Evolutionary conservation across 2,329 filamentous ascomycete species (phyloP).

Genomic region (Tolypocladium album): DNA sequence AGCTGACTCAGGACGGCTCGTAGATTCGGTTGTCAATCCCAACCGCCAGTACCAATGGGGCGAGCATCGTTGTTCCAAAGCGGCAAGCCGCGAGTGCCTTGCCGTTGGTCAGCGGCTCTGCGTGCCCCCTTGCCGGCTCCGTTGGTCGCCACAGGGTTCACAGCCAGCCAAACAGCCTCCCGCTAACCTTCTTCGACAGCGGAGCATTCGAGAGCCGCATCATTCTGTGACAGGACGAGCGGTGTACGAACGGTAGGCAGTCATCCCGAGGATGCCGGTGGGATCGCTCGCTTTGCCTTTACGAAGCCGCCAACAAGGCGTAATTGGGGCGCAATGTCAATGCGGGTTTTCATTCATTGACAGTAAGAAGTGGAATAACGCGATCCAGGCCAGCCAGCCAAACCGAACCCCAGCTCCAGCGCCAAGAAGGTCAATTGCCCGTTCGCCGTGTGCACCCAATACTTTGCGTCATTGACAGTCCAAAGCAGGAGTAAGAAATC

Average conservation of each 20-base stretch:
- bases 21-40: not conserved
- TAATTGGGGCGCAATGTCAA: not conserved
- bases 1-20: not conserved
- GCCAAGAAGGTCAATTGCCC: not conserved
- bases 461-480: not conserved
- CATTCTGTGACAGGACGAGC: not conserved
- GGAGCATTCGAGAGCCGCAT: not conserved
- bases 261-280: not conserved
- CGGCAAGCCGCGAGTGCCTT: not conserved
- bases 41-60: not conserved
- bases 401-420: not conserved
- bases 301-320: not conserved
- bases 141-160: not conserved
- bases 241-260: not conserved
- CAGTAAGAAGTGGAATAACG: not conserved
- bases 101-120: not conserved
- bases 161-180: not conserved
- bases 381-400: not conserved
- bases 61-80: not conserved
- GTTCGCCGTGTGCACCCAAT: not conserved
- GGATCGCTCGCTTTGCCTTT: not conserved
- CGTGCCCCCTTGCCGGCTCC: not conserved
- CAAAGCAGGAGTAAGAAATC: not conserved
- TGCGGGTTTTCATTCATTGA: not conserved
- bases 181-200: not conserved